Base-by-base conservation (phyloP, 2,329 filamentous ascomycete species). In the Scedosporium aurantiacum region DNA sequence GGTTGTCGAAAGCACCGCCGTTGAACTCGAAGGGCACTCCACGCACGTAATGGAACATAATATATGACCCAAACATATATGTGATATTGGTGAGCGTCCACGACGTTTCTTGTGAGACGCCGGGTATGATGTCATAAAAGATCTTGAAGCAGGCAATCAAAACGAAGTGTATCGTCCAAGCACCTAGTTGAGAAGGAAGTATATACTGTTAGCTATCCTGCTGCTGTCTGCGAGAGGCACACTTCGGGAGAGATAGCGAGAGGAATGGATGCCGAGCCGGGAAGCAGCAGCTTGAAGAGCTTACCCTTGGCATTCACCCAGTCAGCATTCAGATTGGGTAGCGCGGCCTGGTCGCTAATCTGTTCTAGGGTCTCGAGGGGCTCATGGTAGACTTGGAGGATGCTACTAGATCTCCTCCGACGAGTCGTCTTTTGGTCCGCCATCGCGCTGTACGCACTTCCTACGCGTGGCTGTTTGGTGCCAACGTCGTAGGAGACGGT, bases 31-130 rank as follows among this genome's bases (percentile, higher is more conserved):
- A 99, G 5, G 94, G 94, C 56, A 97, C 91, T 68, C 94, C 94
- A 72, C 93, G 91, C 68, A 99, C 94, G 81, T 91, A 96, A 77
- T 99, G 94, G 77, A 99, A 99, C 94, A 99, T 99, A 75, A 99
- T 85, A 75, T 97, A 99, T 50, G 93, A 97, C 70, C 91, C 92
- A 70, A 94, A 89, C 92, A 97, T 97, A 82, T 99, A 99, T 59
- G 91, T 91, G 75, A 97, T 96, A 76, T 99, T 99, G 75, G 92
- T 96, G 67, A 99, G 80, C 10, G 94, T 99, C 94, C 94, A 99
- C 64, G 93, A 97, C 47, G 91, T 96, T 78, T 99, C 94, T 76
- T 97, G 94, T 40, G 93, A 96, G 68, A 97, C 89, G 67, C 92
- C 91, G 18, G 94, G 94, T 64, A 99, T 89, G 70, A 96, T 93